Conservation (phyloP, 345 rosid genomes). For the Eucalyptus polyanthemos region DNA sequence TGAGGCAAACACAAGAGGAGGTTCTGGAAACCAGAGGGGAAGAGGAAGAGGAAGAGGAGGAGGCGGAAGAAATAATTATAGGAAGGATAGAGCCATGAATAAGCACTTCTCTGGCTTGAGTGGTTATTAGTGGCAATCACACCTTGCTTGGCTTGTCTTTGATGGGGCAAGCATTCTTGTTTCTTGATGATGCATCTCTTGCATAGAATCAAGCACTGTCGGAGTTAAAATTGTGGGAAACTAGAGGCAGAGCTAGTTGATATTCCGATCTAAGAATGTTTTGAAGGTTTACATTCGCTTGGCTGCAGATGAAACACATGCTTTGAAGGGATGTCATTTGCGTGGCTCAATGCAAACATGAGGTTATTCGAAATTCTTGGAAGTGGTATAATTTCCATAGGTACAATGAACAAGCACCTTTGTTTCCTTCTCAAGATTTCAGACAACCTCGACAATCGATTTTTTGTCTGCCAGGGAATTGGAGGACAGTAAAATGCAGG, state of each 20-base stretch:
- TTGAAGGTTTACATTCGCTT: background rate
- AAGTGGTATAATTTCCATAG: background rate
- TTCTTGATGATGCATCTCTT: background rate
- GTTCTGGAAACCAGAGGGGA: background rate
- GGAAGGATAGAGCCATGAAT: slow-evolving; percentile 63
- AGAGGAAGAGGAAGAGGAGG: slow-evolving; percentile 39
- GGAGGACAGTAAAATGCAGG: background rate
- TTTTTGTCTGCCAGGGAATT: background rate
- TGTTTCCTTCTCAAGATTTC: background rate
- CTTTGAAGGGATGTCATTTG: background rate
- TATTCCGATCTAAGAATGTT: background rate
- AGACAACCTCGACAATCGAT: background rate
- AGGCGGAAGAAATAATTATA: slow-evolving; percentile 33
- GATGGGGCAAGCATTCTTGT: background rate
- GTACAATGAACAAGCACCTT: background rate
- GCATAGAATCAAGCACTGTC: background rate
- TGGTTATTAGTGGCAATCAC: slow-evolving; percentile 23
- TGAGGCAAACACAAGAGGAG: background rate
- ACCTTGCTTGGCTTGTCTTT: background rate
- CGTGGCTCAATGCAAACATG: background rate
- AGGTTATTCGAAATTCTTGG: background rate
- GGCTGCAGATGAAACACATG: background rate
- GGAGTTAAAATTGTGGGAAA: background rate
- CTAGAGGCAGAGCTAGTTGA: background rate
- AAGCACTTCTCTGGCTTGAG: slow-evolving; percentile 65